Evolutionary conservation across 805 yeast species (phyloP).

Genomic region (Candida caryicola): DNA sequence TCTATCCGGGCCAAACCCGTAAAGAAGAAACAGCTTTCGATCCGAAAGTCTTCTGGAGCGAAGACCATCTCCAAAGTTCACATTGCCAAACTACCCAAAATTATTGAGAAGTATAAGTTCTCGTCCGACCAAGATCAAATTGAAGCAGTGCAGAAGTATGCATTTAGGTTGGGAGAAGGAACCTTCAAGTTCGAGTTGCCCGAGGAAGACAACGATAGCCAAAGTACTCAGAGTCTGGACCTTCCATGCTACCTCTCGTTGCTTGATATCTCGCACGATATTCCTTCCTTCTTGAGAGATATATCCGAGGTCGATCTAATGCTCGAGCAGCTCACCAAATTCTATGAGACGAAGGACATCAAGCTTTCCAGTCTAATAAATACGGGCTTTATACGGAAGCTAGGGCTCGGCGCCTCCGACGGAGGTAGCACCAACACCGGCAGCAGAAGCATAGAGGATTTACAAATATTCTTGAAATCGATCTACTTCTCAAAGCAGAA

Average conservation of each 20-base stretch:
- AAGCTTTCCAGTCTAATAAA: slow-evolving; percentile 12
- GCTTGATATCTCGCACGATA: slow-evolving; percentile 11
- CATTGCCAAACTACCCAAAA: background rate
- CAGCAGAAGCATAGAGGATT: slow-evolving; percentile 8
- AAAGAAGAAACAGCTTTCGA: background rate
- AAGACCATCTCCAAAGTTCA: background rate
- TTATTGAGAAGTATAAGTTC: background rate
- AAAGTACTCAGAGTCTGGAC: background rate
- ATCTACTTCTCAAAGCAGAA: slow-evolving; percentile 4
- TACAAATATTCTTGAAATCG: slow-evolving; percentile 5
- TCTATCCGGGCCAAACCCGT: background rate
- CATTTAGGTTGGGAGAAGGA: slow-evolving; percentile 14
- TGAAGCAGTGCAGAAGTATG: slow-evolving; percentile 11
- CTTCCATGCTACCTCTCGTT: slow-evolving; percentile 8
- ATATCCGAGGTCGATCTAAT: slow-evolving; percentile 31
- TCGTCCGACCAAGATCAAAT: slow-evolving; percentile 3
- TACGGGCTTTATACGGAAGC: slow-evolving; percentile 16
- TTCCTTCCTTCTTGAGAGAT: slow-evolving; percentile 16
- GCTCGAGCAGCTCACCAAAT: slow-evolving; percentile 28
- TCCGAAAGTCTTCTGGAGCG: background rate
- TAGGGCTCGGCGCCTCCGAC: slow-evolving; percentile 13
- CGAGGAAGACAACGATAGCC: background rate
- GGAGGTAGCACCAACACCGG: slow-evolving; percentile 3
- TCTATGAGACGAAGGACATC: slow-evolving; percentile 16
- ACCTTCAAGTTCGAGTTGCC: slow-evolving; percentile 6